phyloP scores from a whole-genome alignment of 306 rosid species.

The Mucuna pruriens region DNA sequence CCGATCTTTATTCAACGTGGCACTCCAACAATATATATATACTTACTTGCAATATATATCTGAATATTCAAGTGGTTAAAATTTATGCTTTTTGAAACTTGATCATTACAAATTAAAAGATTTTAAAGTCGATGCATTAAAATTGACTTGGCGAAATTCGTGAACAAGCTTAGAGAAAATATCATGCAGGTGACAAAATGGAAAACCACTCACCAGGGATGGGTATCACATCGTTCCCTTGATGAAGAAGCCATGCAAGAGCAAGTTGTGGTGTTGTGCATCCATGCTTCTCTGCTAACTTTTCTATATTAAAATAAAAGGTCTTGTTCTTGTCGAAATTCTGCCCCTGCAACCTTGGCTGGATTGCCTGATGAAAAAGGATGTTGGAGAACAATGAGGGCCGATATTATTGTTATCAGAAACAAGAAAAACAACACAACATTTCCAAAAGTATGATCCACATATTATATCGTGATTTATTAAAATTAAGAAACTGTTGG shows the following conservation, averaged over 20 bases:
- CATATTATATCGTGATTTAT: not conserved
- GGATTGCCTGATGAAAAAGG: conserved; percentile 30
- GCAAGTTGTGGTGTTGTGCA: conserved; percentile 59
- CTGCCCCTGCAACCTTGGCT: conserved; percentile 56
- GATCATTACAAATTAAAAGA: too few species aligned
- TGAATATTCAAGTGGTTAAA: too few species aligned
- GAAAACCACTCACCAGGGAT: conserved; percentile 52
- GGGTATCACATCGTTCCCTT: conserved; percentile 60
- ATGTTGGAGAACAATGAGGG: not conserved
- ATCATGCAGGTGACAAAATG: too few species aligned
- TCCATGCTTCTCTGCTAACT: conserved; percentile 53
- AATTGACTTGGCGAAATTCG: too few species aligned
- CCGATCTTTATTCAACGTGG: too few species aligned
- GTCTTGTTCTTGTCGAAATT: conserved; percentile 58
- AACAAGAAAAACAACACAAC: not conserved
- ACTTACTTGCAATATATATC: too few species aligned
- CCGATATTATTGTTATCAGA: not conserved
- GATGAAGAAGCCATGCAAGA: conserved; percentile 63
- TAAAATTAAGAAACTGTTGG: not conserved
- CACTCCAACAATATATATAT: too few species aligned
- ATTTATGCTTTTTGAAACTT: too few species aligned
- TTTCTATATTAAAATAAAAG: conserved; percentile 38
- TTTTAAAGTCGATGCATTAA: too few species aligned
- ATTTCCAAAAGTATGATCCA: not conserved
- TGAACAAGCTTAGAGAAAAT: too few species aligned